phyloP scores from a whole-genome alignment of 768 basidiomycete genomes.

The Trichaptum fuscoviolaceum region DNA sequence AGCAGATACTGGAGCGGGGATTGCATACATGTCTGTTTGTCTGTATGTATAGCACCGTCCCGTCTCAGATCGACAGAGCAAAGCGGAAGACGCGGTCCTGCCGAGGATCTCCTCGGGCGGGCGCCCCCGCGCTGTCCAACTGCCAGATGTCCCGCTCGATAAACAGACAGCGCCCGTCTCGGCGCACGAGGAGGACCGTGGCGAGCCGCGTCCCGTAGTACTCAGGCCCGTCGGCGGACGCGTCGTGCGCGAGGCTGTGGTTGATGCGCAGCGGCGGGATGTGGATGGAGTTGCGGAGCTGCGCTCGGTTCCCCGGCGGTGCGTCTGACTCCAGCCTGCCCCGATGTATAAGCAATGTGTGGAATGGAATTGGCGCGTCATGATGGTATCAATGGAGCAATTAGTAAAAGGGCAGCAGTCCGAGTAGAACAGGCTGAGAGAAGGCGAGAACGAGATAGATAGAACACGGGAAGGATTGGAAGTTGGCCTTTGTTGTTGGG shows the following conservation, averaged over 20 bases:
- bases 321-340: neutral
- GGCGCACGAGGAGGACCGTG: constrained; percentile 62
- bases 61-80: constrained; percentile 18
- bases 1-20: neutral
- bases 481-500: constrained; percentile 6
- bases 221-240: constrained; percentile 8
- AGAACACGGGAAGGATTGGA: constrained; percentile 10
- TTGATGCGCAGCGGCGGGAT: constrained; percentile 45
- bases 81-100: constrained; percentile 52
- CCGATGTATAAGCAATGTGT: constrained; percentile 11
- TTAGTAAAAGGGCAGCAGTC: constrained; percentile 9
- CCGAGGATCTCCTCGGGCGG: constrained; percentile 32
- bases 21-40: neutral
- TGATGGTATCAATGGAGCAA: constrained; percentile 23
- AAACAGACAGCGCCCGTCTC: constrained; percentile 56
- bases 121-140: constrained; percentile 33
- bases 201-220: constrained; percentile 69
- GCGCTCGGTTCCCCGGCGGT: constrained; percentile 42
- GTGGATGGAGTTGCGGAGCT: constrained; percentile 59
- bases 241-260: neutral
- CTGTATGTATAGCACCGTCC: neutral
- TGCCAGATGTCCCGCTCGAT: constrained; percentile 70
- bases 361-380: constrained; percentile 38
- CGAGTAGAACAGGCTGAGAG: constrained; percentile 14
- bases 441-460: constrained; percentile 14